Evolutionary conservation across 2,329 filamentous ascomycete genomes (phyloP).

Genomic region (Purpureocillium lavendulum): DNA sequence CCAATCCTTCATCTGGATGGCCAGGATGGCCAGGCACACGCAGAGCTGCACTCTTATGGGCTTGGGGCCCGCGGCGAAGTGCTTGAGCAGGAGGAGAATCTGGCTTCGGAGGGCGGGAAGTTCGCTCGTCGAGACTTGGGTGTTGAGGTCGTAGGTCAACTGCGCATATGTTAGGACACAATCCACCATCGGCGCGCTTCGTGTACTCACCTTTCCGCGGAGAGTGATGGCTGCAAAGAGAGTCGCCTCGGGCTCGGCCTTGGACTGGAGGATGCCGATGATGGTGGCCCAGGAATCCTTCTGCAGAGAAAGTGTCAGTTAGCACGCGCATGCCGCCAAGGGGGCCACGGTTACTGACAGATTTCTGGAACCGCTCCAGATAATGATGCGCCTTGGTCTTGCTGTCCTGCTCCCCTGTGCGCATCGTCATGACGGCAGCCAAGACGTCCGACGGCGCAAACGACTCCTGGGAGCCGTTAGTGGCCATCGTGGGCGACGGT

Average conservation of each 20-base stretch:
- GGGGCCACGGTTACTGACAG: conserved; percentile 43
- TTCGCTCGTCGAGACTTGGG: conserved; percentile 73
- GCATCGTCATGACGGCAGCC: conserved; percentile 85
- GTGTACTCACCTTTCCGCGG: conserved; percentile 75
- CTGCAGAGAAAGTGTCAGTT: conserved; percentile 34
- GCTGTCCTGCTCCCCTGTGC: conserved; percentile 69
- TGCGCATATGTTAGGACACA: conserved; percentile 25
- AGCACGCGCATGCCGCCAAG: background rate
- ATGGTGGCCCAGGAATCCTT: conserved; percentile 86
- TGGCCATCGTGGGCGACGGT: conserved; percentile 48
- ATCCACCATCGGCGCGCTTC: background rate
- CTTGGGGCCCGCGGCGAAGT: conserved; percentile 74
- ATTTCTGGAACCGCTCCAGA: conserved; percentile 95
- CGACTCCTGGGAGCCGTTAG: conserved; percentile 55
- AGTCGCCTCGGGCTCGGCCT: conserved; percentile 74
- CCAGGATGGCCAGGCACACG: conserved; percentile 87
- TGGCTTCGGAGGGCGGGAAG: conserved; percentile 74
- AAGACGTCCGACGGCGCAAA: conserved; percentile 72
- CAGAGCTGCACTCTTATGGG: conserved; percentile 85
- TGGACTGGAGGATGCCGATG: conserved; percentile 76
- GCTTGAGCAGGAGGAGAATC: conserved; percentile 70
- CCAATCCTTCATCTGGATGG: conserved; percentile 94
- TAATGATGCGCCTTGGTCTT: conserved; percentile 90
- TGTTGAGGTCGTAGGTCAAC: conserved; percentile 89
- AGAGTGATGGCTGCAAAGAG: conserved; percentile 94